Percentiles rank a stretch among this genome's conserved stretches.
Conservation (phyloP, 2,329 filamentous ascomycete genomes). For the Neofusicoccum umdonicola region DNA sequence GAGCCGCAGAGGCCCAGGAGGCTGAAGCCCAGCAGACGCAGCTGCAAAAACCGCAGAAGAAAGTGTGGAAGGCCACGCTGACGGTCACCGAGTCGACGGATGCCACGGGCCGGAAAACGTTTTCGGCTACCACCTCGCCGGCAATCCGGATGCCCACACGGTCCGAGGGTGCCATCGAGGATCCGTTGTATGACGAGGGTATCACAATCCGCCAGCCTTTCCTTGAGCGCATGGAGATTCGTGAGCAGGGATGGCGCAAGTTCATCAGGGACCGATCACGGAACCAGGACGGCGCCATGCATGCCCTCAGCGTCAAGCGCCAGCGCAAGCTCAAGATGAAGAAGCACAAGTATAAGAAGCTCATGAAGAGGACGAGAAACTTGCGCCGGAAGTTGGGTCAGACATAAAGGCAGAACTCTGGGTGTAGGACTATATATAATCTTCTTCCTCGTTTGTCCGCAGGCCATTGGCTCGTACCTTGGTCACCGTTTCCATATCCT, state of each 20-base stretch:
- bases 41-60: conserved; percentile 30
- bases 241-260: conserved; percentile 61
- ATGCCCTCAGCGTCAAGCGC: conserved; percentile 85
- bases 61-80: conserved; percentile 45
- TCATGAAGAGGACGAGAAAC: conserved; percentile 89
- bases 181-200: conserved; percentile 32
- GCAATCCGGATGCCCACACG: conserved; percentile 41
- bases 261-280: conserved; percentile 44
- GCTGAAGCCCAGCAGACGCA: conserved; percentile 19
- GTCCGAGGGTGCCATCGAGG: conserved; percentile 26
- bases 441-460: background rate
- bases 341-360: conserved; percentile 99
- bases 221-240: conserved; percentile 66
- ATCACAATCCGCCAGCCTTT: conserved; percentile 51
- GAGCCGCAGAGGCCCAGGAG: conserved; percentile 36
- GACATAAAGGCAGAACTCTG: conserved; percentile 23
- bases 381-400: conserved; percentile 74
- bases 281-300: conserved; percentile 55
- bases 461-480: background rate
- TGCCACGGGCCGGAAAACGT: conserved; percentile 50
- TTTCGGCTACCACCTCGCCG: conserved; percentile 51
- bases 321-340: conserved; percentile 98
- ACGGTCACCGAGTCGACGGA: conserved; percentile 54
- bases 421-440: conserved; percentile 3
- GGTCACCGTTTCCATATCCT: background rate